Base-by-base conservation (phyloP, 192 early-diverging fungal species). In the Gigaspora rosea region DNA sequence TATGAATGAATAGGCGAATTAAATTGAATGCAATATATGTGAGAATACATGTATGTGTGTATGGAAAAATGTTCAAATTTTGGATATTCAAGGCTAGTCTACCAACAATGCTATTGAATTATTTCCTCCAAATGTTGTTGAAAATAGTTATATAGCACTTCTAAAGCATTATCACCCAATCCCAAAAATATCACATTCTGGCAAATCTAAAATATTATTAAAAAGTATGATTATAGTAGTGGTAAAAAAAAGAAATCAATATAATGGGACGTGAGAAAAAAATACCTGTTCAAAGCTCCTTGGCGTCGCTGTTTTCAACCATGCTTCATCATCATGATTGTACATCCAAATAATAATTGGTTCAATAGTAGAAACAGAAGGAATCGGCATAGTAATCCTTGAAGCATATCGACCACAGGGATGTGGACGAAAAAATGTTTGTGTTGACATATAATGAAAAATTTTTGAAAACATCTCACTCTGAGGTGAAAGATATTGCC, bases 291-390 rank as follows among this genome's bases (percentile, higher is more conserved):
- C 50, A 15, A 71, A 71, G 35, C 36, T 56, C 11, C 16, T 54
- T 6, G 48, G n/a, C 6, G 48, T 56, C 51, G 54, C 54, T 13
- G 69, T 54, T 9, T 51, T 18, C 51, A 71, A 32, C 69, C 69
- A 71, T 1, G 27, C 18, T 71, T 56, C 9, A 71, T 71, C 69
- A 20, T 71, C 27, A 32, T 71, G 69, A 51, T 33, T 35, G 54
- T 71, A 71, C n/a, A 71, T 35, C 69, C 69, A 71, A 51, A n/a
- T 71, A 13, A 71, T 54, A 46, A 71, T 71, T 8, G 51, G 69
- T 71, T 71, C 69, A 35, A 71, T 71, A 20, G 50, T 54, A 4
- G 48, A 51, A 54, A 71, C 35, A 18, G 69, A 71, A 13, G 69
- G 69, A 18, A 71, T 54, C 16, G 69, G 69, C 41, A 71, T 51